Base-by-base conservation (phyloP, 768 basidiomycete genomes). In the Collybia nuda region DNA sequence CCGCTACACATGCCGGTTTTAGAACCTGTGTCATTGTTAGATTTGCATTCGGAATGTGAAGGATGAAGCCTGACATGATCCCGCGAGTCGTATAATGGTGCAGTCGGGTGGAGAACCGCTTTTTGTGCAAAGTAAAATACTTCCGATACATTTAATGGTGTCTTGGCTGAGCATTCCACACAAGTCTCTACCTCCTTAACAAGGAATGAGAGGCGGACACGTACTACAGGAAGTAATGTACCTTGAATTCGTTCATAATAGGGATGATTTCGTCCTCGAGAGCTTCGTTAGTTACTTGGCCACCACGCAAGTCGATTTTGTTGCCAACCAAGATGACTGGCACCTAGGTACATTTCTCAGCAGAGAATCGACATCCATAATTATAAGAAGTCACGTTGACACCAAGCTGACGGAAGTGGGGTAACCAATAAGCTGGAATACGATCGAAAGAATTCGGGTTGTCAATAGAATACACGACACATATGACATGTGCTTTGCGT, bases 241-340 rank as follows among this genome's bases (percentile, higher is more conserved):
- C 94, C 82, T 99, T 99, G 84, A 96, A 99, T 68, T 98, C 96
- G 57, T 88, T 86, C 96, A 98, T 99, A 48, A 99, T 93, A 24
- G 96, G 96, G 49, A 90, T 69, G 56, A 98, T 95, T 69, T 98
- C 96, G 54, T 89, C 93, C 67, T 96, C 93, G 53, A 99, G 70
- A 2, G 89, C 92, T 63, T 96, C 86, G 61, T 97, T 96, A 22
- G 95, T 93, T 36, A 98, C 92, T 62, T 90, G 84, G 1, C 94
- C 95, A 3, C 92, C 93, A 15, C 96, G 79, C 42, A 98, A 69
- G 68, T 99, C 96, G 40, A 98, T 99, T 75, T 98, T 99, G 74
- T 99, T 99, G 47, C 96, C 96, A 21, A 98, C 92, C 26, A 99
- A 78, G 55, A 99, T 96, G 36, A 98, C 94, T 5, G 96, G 96